Base-by-base conservation (phyloP, 805 yeast genomes). In the Saccharomyces eubayanus region DNA sequence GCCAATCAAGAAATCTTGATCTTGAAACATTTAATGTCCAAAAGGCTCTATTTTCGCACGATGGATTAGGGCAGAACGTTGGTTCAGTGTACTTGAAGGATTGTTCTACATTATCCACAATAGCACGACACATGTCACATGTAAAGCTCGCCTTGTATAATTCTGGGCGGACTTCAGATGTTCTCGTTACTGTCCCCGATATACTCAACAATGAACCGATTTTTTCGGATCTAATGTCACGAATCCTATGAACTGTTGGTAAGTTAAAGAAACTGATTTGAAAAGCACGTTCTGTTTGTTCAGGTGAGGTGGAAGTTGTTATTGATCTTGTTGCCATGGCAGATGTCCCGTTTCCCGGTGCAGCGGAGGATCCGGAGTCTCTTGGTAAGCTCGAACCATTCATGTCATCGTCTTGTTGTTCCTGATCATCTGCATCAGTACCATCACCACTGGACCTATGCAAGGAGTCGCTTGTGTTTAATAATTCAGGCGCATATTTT, bases 161-260 rank as follows among this genome's bases (percentile, higher is more conserved):
- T 70, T 94, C 99, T 0, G 99, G 99, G 54, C 98, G 81, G 11
- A 94, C 97, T 72, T 94, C 98, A 24, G 95, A 85, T 0, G 98
- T 89, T 68, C 98, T 81, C 0, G 98, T 92, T 4, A 94, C 96
- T 0, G 99, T 94, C 53, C 98, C 99, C 8, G 92, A 83, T 31
- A 92, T 87, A 9, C 92, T 77, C 74, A 89, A 77, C 56, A 92
- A 77, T 9, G 87, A 77, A 14, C 98, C 99, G 54, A 94, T 85
- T 59, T 85, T 85, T 60, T 88, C 96, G 1, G 97, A 87, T 64
- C 94, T 80, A 54, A 94, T 78, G 65, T 92, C 98, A 66, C 99
- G 82, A 61, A 94, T 86, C 68, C 96, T 80, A 63, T 88, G 82
- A 16, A 86, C 78, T 0, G 88, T 73, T 1, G 97, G 96, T 53